Evolutionary conservation across 2,329 filamentous ascomycete species (phyloP), one percentile per base, ranked within the genome.

Genomic region (Colletotrichum tropicale): DNA sequence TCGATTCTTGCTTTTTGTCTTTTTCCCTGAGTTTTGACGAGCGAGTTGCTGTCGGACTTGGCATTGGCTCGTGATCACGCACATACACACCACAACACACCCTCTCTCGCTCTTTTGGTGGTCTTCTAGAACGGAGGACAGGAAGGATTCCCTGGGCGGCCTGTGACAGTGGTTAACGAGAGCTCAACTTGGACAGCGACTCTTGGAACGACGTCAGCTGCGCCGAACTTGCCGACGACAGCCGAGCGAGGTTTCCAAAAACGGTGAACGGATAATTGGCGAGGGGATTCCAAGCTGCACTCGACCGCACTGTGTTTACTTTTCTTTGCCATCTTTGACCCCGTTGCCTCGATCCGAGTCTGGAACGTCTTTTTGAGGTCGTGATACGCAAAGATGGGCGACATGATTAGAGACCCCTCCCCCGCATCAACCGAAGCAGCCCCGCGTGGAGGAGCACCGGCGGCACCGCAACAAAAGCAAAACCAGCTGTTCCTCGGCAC

Each of bases 401-500:
- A 76, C 21, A 70, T 76, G 70, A 76, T 76, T 21, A 55, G 62
- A 26, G 74, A 76, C 60, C 65, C 55, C 21, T 66, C 74, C n/a
- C 58, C 70, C 18, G 64, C 48, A 32, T 38, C 68, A 36, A 38
- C 32, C 15, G n/a, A 52, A 13, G 10, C 43, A 48, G 43, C 74
- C n/a, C 16, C 69, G 30, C 43, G 8, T 6, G 36, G 55, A 26
- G 48, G n/a, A 60, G 16, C 48, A 10, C 10, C 58, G 26, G 58
- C 58, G 58, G 58, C 58, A 52, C 18, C n/a, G n/a, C 6, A 21
- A 5, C 43, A 12, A 21, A 52, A 43, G 16, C 66, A 66, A 71
- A 87, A 87, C 65, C 85, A 89, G 79, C 79, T 91, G 24, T 89
- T 91, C 78, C 80, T 88, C 48, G 91, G 91, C 74, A 89, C 87